phyloP scores from a whole-genome alignment of 2,329 filamentous ascomycete species.

The Aspergillus uvarum region DNA sequence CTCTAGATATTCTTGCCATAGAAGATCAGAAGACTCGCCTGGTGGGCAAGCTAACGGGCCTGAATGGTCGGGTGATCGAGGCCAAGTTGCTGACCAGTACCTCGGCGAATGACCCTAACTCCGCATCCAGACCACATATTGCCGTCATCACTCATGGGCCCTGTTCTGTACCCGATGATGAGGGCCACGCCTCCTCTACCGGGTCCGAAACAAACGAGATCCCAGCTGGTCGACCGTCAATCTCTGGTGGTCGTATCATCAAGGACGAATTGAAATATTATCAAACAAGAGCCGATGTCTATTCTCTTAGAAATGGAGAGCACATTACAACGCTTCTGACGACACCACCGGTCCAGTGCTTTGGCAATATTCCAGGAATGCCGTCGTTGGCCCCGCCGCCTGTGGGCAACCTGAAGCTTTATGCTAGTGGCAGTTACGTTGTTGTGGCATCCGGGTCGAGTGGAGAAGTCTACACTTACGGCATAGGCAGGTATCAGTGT shows the following conservation, averaged over 20 bases:
- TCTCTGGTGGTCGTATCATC: constrained; percentile 22
- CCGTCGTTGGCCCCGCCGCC: constrained; percentile 68
- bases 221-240: constrained; percentile 24
- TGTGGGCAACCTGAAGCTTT: constrained; percentile 70
- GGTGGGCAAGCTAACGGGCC: constrained; percentile 69
- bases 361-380: constrained; percentile 56
- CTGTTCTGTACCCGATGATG: constrained; percentile 53
- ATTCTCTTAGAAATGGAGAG: constrained; percentile 74
- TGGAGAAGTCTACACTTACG: constrained; percentile 83
- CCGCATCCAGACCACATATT: constrained; percentile 67
- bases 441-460: constrained; percentile 76
- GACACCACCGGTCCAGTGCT: constrained; percentile 63
- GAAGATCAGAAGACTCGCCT: constrained; percentile 70
- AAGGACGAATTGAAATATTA: constrained; percentile 50
- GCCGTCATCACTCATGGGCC: constrained; percentile 80
- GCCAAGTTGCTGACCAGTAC: constrained; percentile 80
- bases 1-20: constrained; percentile 72
- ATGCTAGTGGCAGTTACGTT: constrained; percentile 70
- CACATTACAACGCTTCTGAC: constrained; percentile 72
- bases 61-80: constrained; percentile 75
- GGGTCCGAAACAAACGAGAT: constrained; percentile 39
- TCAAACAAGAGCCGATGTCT: constrained; percentile 86
- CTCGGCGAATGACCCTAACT: constrained; percentile 52
- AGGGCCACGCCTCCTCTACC: constrained; percentile 32
- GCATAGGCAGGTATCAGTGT: constrained; percentile 57